Evolutionary conservation across 257 asterid genomes (phyloP).

Genomic region (Scutellaria barbata): DNA sequence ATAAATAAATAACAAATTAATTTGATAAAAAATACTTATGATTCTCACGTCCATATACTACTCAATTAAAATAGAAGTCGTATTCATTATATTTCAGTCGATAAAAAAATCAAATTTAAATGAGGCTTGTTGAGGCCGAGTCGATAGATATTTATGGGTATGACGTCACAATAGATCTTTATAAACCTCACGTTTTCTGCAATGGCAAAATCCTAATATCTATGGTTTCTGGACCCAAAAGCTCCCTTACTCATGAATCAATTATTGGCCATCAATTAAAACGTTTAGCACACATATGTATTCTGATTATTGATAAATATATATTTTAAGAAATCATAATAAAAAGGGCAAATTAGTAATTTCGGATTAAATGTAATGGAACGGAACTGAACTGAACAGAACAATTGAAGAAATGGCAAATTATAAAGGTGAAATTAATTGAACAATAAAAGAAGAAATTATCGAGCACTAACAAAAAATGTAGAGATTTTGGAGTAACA

Average conservation of each 20-base stretch:
- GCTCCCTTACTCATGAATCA: not conserved
- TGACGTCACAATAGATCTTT: too few relatives aligned
- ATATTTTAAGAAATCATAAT: not conserved
- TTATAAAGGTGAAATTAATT: not conserved
- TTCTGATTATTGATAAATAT: not conserved
- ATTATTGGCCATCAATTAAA: not conserved
- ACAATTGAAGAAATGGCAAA: not conserved
- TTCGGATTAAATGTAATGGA: not conserved
- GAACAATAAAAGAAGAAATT: not conserved
- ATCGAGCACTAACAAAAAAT: constrained; percentile 24
- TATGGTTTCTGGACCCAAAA: not conserved
- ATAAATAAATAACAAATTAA: too few relatives aligned
- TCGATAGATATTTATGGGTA: too few relatives aligned
- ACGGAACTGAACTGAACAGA: not conserved
- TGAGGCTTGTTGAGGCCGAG: too few relatives aligned
- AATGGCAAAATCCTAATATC: not conserved
- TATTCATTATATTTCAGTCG: too few relatives aligned
- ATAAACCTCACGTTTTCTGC: too few relatives aligned
- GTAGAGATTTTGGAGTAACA: constrained; percentile 36
- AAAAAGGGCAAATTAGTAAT: not conserved
- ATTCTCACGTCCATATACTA: too few relatives aligned
- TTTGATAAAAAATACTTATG: too few relatives aligned
- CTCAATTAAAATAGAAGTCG: too few relatives aligned
- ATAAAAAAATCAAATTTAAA: too few relatives aligned
- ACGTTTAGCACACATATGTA: too few relatives aligned